Evolutionary conservation across 805 yeast genomes (phyloP), one percentile per base, ranked within the genome.

Genomic region (Ogataea parapolymorpha): DNA sequence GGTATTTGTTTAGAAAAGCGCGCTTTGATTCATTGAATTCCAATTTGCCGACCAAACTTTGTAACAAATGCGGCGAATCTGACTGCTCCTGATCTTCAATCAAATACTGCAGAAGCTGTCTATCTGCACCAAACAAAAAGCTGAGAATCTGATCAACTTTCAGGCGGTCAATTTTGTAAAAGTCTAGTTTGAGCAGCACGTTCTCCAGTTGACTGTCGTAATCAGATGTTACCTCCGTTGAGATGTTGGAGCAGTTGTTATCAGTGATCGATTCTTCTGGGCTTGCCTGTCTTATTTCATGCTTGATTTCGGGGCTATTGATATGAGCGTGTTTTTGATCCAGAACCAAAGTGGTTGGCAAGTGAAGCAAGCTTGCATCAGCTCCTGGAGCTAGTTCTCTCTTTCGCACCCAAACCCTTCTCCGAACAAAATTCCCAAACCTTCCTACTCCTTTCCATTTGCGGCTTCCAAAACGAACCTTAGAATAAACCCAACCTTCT

Each of bases 401-500:
- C 58, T 65, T 58, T 36, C 80, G 53, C 3, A 72, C 60, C 82
- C 81, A 77, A 2, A 75, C 57, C 39, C 81, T 55, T 34, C 79
- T 53, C 33, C 82, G 50, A 2, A 75, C 71, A 53, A 72, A 71
- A 43, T 74, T 73, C 0, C 79, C 79, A 46, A 73, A 59, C 32
- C 65, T 55, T 29, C 71, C 72, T 29, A 67, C 65, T 4, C 80
- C 81, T 49, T 71, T 71, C 82, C 82, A 77, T 28, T 58, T 54
- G 32, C 54, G 55, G 37, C 71, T 62, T 10, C 62, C 63, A 53
- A 73, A 74, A 13, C 70, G 49, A 2, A 68, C 35, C n/a, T 55
- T 46, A 29, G 75, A 67, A 48, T 77, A 77, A 3, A 71, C 58
- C 80, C 81, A 77, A 3, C 82, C 82, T 45, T 72, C 72, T 45